These are phyloP conservation scores for Circinella minor DNA, from an alignment of 371 early-diverging fungal genomes.

Conservation along the genomic window DNA sequence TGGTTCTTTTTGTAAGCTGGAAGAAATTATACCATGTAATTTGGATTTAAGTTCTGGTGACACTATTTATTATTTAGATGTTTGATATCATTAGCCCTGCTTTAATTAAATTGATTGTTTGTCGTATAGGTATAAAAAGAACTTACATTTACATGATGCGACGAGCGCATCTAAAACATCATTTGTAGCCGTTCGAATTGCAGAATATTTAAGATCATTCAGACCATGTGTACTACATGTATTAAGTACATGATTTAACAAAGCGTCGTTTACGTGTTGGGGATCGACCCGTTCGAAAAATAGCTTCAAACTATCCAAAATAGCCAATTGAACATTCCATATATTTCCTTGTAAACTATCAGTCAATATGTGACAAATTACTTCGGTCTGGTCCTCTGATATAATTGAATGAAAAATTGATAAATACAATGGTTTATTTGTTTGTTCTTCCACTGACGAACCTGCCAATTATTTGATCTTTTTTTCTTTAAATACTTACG, in stretches of 20 bases:
- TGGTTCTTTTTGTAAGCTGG: constrained; percentile 15
- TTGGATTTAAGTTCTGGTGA: constrained; percentile 1
- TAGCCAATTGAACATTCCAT: constrained; percentile 76
- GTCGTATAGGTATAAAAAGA: neutral
- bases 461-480: neutral
- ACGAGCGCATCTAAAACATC: constrained; percentile 36
- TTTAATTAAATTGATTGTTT: neutral
- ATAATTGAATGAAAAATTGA: no score
- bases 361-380: constrained; percentile 44
- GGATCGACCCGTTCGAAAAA: constrained; percentile 40
- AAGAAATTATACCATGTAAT: neutral
- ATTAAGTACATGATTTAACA: constrained; percentile 15
- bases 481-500: constrained; percentile 33
- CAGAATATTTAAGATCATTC: constrained; percentile 49
- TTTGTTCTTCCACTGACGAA: no score
- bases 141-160: constrained; percentile 8
- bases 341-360: constrained; percentile 55
- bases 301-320: constrained; percentile 61
- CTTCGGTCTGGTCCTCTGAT: constrained; percentile 38
- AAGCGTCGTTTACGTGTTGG: constrained; percentile 5
- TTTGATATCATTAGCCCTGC: no score
- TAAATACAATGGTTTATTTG: no score
- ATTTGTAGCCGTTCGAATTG: constrained; percentile 46
- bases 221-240: constrained; percentile 27
- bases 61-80: neutral